Percentiles rank a stretch among this genome's conserved stretches.
Conservation (phyloP, 345 rosid species). For the Camelina laxa region DNA sequence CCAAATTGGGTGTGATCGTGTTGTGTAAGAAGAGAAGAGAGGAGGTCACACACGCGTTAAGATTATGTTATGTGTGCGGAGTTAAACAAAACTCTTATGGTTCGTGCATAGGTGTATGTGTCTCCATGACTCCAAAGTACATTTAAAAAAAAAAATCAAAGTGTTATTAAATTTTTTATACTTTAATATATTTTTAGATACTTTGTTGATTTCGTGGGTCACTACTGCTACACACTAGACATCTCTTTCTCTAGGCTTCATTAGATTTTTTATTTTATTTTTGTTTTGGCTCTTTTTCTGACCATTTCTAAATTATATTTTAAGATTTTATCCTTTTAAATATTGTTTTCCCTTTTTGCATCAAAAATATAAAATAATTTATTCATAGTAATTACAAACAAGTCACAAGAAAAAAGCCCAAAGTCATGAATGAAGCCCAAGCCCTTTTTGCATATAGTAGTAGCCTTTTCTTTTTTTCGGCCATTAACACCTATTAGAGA, state of each 20-base stretch:
- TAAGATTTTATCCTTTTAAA: too few species aligned
- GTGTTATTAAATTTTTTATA: not conserved
- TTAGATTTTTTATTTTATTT: not conserved
- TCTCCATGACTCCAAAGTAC: not conserved
- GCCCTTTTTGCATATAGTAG: not conserved
- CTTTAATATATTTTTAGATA: constrained; percentile 15
- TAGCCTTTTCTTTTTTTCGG: not conserved
- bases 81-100: not conserved
- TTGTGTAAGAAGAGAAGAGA: constrained; percentile 28
- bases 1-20: constrained; percentile 23
- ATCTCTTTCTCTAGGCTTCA: constrained; percentile 37
- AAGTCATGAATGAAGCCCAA: not conserved
- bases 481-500: not conserved
- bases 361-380: too few species aligned
- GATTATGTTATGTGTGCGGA: not conserved
- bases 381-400: too few species aligned
- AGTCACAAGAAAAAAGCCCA: constrained; percentile 15
- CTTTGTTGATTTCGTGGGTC: constrained; percentile 43
- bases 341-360: too few species aligned
- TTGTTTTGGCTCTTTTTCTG: not conserved
- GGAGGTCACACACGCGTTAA: constrained; percentile 38
- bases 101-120: constrained; percentile 35
- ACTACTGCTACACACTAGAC: constrained; percentile 2
- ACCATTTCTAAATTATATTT: not conserved
- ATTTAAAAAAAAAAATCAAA: not conserved